phyloP scores from a whole-genome alignment of 352 stramenopile species.

The Albugo candida region DNA sequence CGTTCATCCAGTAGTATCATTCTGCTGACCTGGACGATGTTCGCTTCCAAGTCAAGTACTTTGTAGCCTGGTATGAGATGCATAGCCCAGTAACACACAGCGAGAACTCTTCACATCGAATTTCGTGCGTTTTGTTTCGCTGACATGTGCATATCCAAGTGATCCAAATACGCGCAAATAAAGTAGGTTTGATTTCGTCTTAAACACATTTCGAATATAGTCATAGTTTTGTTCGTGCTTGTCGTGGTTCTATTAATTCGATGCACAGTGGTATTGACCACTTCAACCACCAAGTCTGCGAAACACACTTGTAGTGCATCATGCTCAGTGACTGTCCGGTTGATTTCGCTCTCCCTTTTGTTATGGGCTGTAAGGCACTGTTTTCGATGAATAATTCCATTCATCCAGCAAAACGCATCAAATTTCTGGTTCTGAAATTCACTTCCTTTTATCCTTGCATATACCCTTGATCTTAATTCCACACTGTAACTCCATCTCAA shows the following conservation, averaged over 20 bases:
- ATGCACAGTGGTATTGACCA: constrained; percentile 12
- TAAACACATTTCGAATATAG: constrained; percentile 11
- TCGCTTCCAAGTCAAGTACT: background rate
- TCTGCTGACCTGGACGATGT: no score
- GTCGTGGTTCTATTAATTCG: constrained; percentile 9
- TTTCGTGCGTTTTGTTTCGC: constrained; percentile 2
- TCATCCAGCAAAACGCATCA: background rate
- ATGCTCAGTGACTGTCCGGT: constrained; percentile 9
- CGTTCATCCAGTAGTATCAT: no score
- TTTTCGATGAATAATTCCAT: constrained; percentile 11
- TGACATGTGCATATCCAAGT: constrained; percentile 3
- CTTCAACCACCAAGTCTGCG: constrained; percentile 8
- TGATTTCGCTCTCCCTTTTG: constrained; percentile 12
- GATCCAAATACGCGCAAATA: constrained; percentile 6
- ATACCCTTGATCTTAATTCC: constrained; percentile 9
- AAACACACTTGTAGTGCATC: constrained; percentile 2
- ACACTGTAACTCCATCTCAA: constrained; percentile 8
- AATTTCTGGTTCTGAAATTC: constrained; percentile 11
- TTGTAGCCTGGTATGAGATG: background rate
- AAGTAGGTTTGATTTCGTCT: background rate
- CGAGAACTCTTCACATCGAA: background rate
- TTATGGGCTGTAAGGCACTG: constrained; percentile 12
- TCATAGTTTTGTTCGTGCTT: background rate
- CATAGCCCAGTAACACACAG: background rate
- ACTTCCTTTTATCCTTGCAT: constrained; percentile 12